Base-by-base conservation (phyloP, 495 filamentous ascomycete genomes). In the Pseudevernia furfuracea region DNA sequence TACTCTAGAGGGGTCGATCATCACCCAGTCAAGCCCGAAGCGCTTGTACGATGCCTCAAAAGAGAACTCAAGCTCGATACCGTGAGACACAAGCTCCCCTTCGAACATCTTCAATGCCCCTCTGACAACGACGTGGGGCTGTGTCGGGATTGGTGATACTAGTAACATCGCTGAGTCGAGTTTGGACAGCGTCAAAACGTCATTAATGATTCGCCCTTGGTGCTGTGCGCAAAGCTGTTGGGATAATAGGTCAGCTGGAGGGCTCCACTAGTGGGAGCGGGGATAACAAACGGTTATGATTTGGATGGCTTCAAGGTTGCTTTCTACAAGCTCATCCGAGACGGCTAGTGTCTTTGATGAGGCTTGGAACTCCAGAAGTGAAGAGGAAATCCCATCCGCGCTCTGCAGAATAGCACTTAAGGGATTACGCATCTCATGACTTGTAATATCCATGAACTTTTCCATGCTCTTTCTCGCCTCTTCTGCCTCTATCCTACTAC, bases 361-460 rank as follows among this genome's bases (percentile, higher is more conserved):
- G 39, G 25, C 52, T 76, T 69, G 73, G 67, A 78, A 80, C 11
- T 76, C 76, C 37, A 70, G 71, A 17, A 90, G 67, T 23, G 79
- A 76, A 1, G 75, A 80, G 5, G 81, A 68, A 25, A 92, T 91
- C 70, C 91, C 88, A 68, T 92, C 89, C 2, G 86, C 85, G 69
- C 88, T 91, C 72, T 91, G 89, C 41, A 92, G 73, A 57, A 92
- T 90, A 11, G 89, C 89, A 52, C 83, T 88, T 9, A 93, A 77
- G 2, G 90, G 90, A 67, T 93, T 95, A 9, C 89, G 83, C 78
- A 93, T 89, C 69, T 95, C 89, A 69, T 95, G 90, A 66, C 86
- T 89, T 7, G 88, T 91, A 67, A 90, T 92, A 71, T 92, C 89
- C 68, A 94, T 92, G 73, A 92, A 95, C 63, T 90, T 91, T 70